Conservation (phyloP, 192 early-diverging fungal species). For the Backusella psychrophila region DNA sequence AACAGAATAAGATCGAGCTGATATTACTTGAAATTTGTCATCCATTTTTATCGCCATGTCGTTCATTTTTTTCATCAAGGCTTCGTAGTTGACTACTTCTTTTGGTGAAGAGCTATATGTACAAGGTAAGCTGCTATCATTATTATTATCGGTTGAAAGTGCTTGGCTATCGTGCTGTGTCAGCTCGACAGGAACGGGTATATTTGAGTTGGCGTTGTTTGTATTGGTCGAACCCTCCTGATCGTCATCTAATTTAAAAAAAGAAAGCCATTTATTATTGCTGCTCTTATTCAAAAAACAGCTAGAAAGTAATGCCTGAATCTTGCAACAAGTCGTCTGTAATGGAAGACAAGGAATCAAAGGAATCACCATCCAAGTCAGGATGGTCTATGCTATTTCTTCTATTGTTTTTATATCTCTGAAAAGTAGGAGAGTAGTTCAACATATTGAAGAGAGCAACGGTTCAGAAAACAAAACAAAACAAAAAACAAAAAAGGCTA, state of each 20-base stretch:
- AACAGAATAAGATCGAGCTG: not conserved
- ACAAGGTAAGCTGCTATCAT: not conserved
- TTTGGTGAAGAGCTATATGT: not conserved
- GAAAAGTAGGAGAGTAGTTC: not conserved
- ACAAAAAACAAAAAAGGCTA: not conserved
- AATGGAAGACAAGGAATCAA: not conserved
- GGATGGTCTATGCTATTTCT: constrained; percentile 8
- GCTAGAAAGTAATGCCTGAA: not conserved
- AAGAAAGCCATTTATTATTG: not conserved
- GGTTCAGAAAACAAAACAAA: not conserved
- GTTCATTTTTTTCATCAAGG: not conserved
- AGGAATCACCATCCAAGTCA: not conserved
- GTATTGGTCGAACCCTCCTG: not conserved
- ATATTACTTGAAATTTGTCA: not conserved
- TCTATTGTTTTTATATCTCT: not conserved
- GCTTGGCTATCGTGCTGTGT: not conserved
- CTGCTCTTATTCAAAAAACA: not conserved
- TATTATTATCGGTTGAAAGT: not conserved
- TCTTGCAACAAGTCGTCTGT: not conserved
- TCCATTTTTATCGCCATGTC: constrained; percentile 4
- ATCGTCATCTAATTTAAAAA: not conserved
- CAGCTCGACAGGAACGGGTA: not conserved
- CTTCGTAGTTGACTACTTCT: not conserved
- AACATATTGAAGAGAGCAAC: not conserved
- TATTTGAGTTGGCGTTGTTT: not conserved